A percentile compares a stretch with the other conserved stretches of the same genome.
phyloP scores from a whole-genome alignment of 805 yeast species.

The Spathaspora girioi region DNA sequence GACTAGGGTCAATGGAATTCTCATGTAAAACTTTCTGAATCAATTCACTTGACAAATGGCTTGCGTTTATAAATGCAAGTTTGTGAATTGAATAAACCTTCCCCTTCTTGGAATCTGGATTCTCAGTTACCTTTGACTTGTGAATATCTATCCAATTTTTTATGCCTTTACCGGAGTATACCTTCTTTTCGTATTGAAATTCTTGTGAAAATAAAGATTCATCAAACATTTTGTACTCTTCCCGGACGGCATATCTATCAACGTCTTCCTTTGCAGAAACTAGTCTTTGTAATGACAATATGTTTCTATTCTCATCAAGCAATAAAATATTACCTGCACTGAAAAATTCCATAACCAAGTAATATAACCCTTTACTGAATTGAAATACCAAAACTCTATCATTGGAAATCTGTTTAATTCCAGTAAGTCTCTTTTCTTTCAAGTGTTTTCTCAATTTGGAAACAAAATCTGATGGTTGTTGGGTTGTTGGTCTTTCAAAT shows the following conservation, averaged over 20 bases:
- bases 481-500: conserved; percentile 76
- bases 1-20: conserved; percentile 45
- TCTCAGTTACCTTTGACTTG: conserved; percentile 19
- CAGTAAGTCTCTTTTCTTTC: conserved; percentile 72
- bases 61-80: conserved; percentile 59
- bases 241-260: conserved; percentile 71
- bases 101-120: conserved; percentile 27
- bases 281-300: conserved; percentile 70
- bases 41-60: conserved; percentile 77
- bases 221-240: conserved; percentile 61
- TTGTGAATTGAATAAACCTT: conserved; percentile 65
- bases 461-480: conserved; percentile 81
- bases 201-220: conserved; percentile 37
- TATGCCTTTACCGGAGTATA: conserved; percentile 28
- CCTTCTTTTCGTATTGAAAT: conserved; percentile 8
- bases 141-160: conserved; percentile 38
- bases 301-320: conserved; percentile 63
- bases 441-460: conserved; percentile 82
- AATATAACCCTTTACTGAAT: conserved; percentile 77
- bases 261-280: conserved; percentile 71
- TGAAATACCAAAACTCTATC: conserved; percentile 83
- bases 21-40: conserved; percentile 54
- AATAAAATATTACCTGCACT: conserved; percentile 90
- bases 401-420: conserved; percentile 67
- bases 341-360: conserved; percentile 84